phyloP scores from a whole-genome alignment of 176 grass and related monocot genomes.

The Ensete ventricosum region DNA sequence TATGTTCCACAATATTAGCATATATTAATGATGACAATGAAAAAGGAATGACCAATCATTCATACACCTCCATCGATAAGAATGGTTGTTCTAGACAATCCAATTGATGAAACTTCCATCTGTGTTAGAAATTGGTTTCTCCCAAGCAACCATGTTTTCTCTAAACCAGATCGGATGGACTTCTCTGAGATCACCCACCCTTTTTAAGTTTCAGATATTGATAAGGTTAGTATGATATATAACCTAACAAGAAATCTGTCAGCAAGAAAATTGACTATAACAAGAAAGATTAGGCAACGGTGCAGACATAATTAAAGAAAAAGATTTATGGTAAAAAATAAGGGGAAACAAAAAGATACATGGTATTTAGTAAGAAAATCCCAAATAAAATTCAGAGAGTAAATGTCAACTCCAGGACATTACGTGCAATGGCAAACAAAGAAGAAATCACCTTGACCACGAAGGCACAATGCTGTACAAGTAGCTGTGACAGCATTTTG shows the following conservation, averaged over 20 bases:
- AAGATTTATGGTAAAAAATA: too few species aligned
- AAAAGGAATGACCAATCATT: not conserved
- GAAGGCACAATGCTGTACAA: slow-evolving; percentile 56
- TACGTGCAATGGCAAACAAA: not conserved
- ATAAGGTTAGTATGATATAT: not conserved
- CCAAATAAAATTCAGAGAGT: too few species aligned
- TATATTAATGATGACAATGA: not conserved
- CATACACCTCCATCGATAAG: slow-evolving; percentile 64
- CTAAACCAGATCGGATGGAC: slow-evolving; percentile 57
- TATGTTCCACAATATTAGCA: slow-evolving; percentile 11
- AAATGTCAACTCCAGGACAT: too few species aligned
- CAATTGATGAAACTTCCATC: slow-evolving; percentile 46
- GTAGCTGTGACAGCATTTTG: slow-evolving; percentile 54
- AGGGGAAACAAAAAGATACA: too few species aligned
- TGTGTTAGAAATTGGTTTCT: slow-evolving; percentile 65
- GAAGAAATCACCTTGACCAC: slow-evolving; percentile 41
- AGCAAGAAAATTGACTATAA: too few species aligned
- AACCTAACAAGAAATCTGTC: too few species aligned
- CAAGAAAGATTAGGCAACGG: too few species aligned
- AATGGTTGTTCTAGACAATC: slow-evolving; percentile 32
- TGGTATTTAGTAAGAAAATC: too few species aligned
- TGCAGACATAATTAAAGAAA: too few species aligned
- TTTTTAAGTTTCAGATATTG: slow-evolving; percentile 14
- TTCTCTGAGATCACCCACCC: slow-evolving; percentile 58
- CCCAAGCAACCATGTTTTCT: slow-evolving; percentile 47